Base-by-base conservation (phyloP, 345 rosid species). In the Raphanus sativus region DNA sequence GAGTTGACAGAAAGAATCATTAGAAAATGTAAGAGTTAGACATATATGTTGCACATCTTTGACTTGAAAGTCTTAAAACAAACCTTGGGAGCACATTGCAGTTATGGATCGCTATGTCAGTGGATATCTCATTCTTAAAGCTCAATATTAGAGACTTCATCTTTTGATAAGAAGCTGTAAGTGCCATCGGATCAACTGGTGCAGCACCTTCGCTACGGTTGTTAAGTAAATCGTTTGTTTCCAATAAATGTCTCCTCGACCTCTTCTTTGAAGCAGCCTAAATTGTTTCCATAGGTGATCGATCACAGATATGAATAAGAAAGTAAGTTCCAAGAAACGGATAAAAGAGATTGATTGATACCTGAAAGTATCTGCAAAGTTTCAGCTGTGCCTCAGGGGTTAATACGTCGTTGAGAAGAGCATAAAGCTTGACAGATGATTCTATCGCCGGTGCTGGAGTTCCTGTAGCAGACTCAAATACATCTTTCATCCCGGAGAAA, bases 261-360 rank as follows among this genome's bases (percentile, higher is more conserved):
- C 98, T 92, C 85, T 89, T 89, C 76, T 84, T 95, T 59, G 93
- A 84, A 50, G 98, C 97, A 76, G 83, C 88, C 98, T 95, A 86
- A 40, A 77, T 29, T 32, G 62, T 79, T 60, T 59, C 30, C 73
- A n/a, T 29, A 69, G 33, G 62, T 77, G 60, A 66, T 2, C 8
- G 4, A 69, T 80, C 59, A 62, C 48, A 72, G 8, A 45, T 33
- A 65, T 13, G n/a, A 75, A 25, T 34, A 71, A 33, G n/a, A 52
- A 61, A 30, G 50, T 45, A 16, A 29, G 34, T 13, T 29, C 7
- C 21, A 29, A 29, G 58, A 75, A 17, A 64, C 8, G 32, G 26
- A 67, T 11, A 63, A 11, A 6, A 65, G 36, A 40, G 56, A 40
- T 42, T 38, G 40, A 50, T 9, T 59, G 50, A 50, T 75, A 95